Percentiles rank a stretch among this genome's conserved stretches.
Conservation (phyloP, 768 basidiomycete genomes). For the Suillus hirtellus region DNA sequence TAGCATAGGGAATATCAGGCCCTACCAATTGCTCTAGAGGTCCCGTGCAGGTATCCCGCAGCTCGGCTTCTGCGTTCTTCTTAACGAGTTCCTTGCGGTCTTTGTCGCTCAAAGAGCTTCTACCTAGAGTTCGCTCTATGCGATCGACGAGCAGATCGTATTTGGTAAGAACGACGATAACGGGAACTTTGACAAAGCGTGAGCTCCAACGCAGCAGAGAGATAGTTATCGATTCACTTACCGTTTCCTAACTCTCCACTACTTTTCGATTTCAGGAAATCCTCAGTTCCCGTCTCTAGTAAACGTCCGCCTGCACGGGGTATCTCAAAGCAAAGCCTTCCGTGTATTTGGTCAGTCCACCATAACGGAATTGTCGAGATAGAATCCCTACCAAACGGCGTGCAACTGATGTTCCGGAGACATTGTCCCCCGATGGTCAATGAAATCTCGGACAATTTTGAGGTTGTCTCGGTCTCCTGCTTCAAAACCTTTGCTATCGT, state of each 20-base stretch:
- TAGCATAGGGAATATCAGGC: neutral
- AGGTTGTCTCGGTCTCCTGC: slow-evolving; percentile 12
- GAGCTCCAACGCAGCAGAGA: no score
- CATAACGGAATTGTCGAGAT: neutral
- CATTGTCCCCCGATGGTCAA: slow-evolving; percentile 4
- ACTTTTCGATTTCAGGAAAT: neutral
- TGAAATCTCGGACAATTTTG: slow-evolving; percentile 14
- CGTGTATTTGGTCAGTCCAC: neutral
- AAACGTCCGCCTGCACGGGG: neutral
- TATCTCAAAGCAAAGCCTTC: slow-evolving; percentile 5
- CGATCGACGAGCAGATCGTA: neutral
- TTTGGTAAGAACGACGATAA: slow-evolving; percentile 7
- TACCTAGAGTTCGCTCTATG: slow-evolving; percentile 30
- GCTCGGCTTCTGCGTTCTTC: neutral
- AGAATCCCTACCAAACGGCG: slow-evolving; percentile 15
- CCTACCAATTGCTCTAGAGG: neutral
- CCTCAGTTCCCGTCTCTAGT: neutral
- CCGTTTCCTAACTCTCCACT: neutral
- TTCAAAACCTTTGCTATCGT: slow-evolving; percentile 20
- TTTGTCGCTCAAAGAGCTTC: slow-evolving; percentile 16
- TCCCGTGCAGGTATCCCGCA: neutral
- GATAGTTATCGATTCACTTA: neutral
- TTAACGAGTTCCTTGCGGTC: neutral
- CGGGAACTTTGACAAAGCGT: neutral
- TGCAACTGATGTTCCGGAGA: slow-evolving; percentile 11